Percentiles rank a stretch among this genome's conserved stretches.
Conservation (phyloP, 1,284 basidiomycete genomes). For the Apiotrichum akiyoshidainum region DNA sequence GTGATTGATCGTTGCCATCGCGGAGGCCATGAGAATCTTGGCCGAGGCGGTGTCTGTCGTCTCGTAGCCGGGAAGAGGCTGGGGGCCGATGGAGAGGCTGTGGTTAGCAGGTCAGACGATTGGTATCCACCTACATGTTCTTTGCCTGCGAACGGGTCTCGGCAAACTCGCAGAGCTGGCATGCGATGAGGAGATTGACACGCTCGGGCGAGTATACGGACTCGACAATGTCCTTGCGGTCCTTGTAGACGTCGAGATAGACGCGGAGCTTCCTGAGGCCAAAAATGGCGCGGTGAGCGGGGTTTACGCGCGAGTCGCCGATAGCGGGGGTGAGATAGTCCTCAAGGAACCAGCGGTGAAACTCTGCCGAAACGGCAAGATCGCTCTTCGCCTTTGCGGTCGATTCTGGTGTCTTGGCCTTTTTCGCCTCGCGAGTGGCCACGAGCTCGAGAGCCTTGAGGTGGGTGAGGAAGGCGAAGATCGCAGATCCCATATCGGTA, state of each 20-base stretch:
- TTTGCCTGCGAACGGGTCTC: constrained; percentile 39
- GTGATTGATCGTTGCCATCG: constrained; percentile 36
- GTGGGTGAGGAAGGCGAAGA: constrained; percentile 33
- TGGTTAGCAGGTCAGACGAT: neutral
- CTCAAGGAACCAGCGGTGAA: constrained; percentile 32
- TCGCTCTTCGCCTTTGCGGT: neutral
- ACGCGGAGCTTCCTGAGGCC: constrained; percentile 27
- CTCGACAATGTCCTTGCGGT: neutral
- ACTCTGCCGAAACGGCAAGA: constrained; percentile 8
- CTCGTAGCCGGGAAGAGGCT: constrained; percentile 41
- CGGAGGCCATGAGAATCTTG: constrained; percentile 26
- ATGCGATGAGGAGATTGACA: constrained; percentile 39
- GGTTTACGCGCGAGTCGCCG: constrained; percentile 25
- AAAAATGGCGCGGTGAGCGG: constrained; percentile 33
- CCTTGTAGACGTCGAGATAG: constrained; percentile 38
- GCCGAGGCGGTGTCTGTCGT: constrained; percentile 15
- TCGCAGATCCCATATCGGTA: constrained; percentile 38
- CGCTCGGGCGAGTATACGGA: constrained; percentile 34
- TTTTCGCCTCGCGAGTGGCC: constrained; percentile 9
- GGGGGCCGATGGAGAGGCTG: constrained; percentile 37
- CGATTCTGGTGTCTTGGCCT: constrained; percentile 10
- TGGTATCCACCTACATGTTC: constrained; percentile 35
- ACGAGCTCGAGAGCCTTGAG: constrained; percentile 22
- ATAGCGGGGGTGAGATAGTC: constrained; percentile 30
- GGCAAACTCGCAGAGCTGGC: constrained; percentile 46